Evolutionary conservation across 2,329 filamentous ascomycete genomes (phyloP).

Genomic region (Ceratocystis ficicola): DNA sequence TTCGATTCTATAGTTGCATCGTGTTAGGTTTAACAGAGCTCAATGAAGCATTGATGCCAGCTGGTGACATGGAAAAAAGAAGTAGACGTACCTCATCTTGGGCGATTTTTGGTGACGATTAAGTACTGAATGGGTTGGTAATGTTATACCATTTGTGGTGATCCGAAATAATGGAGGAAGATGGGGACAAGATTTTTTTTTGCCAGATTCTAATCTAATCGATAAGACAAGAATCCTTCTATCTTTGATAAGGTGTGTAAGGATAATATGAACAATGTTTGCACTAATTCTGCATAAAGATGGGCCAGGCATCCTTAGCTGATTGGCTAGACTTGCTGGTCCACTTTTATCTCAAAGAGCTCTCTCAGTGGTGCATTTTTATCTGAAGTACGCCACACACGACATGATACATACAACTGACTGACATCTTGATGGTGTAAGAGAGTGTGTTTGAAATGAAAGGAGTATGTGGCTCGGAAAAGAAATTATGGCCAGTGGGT

Average conservation of each 20-base stretch:
- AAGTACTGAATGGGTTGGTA: slow-evolving; percentile 3
- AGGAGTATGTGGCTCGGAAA: no score
- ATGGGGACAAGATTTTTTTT: slow-evolving; percentile 23
- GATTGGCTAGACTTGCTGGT: no score
- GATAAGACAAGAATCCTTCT: slow-evolving; percentile 17
- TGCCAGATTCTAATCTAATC: slow-evolving; percentile 16
- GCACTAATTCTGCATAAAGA: no score
- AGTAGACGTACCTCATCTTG: slow-evolving; percentile 23
- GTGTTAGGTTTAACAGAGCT: slow-evolving; percentile 7
- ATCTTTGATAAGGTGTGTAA: neutral
- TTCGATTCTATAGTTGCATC: slow-evolving; percentile 31
- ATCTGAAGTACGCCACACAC: no score
- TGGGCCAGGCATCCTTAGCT: no score
- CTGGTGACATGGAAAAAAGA: neutral
- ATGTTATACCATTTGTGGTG: slow-evolving; percentile 11
- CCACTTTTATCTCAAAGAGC: no score
- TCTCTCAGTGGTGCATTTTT: no score
- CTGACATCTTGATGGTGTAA: no score
- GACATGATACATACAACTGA: no score
- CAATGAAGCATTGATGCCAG: neutral
- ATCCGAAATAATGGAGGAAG: slow-evolving; percentile 12
- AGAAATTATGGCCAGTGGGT: no score
- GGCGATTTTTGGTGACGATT: slow-evolving; percentile 14
- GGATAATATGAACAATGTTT: no score
- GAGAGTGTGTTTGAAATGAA: no score